Evolutionary conservation across 2,329 filamentous ascomycete genomes (phyloP).

Genomic region (Neonectria hederae): DNA sequence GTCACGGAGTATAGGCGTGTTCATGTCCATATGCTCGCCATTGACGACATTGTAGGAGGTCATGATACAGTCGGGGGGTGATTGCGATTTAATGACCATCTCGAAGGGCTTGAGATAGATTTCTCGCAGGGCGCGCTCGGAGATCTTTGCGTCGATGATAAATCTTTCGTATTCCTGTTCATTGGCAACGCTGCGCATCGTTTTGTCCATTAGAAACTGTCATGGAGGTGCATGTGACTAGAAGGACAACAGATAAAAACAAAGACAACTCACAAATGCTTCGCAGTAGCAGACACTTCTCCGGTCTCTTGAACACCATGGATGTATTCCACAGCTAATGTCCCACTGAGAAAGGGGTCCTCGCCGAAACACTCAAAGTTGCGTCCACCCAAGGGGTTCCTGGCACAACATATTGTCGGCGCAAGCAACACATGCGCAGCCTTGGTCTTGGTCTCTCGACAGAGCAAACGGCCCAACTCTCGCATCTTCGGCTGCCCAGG

Average conservation of each 20-base stretch:
- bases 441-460: constrained; percentile 61
- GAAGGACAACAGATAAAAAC: too few species aligned
- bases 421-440: constrained; percentile 77
- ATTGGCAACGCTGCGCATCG: constrained; percentile 45
- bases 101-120: constrained; percentile 55
- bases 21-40: constrained; percentile 51
- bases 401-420: constrained; percentile 61
- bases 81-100: constrained; percentile 47
- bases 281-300: constrained; percentile 52
- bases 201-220: not conserved
- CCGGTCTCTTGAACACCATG: constrained; percentile 53
- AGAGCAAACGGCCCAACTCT: constrained; percentile 53
- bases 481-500: constrained; percentile 12
- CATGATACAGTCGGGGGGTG: constrained; percentile 51
- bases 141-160: constrained; percentile 34
- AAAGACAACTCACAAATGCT: constrained; percentile 47
- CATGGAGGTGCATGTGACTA: not conserved
- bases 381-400: constrained; percentile 57
- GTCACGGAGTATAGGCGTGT: constrained; percentile 46
- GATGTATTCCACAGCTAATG: constrained; percentile 52
- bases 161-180: constrained; percentile 43
- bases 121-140: constrained; percentile 36
- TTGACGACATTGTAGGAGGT: constrained; percentile 56
- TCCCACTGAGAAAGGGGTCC: constrained; percentile 55
- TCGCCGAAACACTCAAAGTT: constrained; percentile 57